Conservation (phyloP, 208 protist genomes). For the Wallacemonas sp. region DNA sequence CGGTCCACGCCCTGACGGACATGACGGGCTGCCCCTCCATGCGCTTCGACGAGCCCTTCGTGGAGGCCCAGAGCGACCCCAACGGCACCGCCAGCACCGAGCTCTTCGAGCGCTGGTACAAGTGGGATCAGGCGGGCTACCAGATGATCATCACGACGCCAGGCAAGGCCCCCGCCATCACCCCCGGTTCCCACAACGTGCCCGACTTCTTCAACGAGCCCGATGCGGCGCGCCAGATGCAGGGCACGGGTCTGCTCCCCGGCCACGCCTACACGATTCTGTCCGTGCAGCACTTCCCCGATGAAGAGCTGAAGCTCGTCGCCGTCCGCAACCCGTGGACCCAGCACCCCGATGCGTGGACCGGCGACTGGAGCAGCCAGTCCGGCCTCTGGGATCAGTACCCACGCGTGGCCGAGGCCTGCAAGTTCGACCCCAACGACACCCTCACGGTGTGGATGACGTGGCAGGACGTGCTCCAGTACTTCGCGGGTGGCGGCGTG, state of each 20-base stretch:
- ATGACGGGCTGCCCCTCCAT: slow-evolving; percentile 74
- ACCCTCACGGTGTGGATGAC: slow-evolving; percentile 66
- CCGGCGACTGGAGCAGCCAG: slow-evolving; percentile 40
- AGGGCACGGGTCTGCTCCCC: slow-evolving; percentile 63
- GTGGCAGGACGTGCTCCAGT: slow-evolving; percentile 63
- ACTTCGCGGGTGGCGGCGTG: slow-evolving; percentile 81
- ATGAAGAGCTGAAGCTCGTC: slow-evolving; percentile 50
- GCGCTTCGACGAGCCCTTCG: slow-evolving; percentile 74
- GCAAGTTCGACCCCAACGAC: slow-evolving; percentile 28
- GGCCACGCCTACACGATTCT: slow-evolving; percentile 81
- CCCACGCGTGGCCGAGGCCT: slow-evolving; percentile 33
- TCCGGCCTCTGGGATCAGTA: slow-evolving; percentile 48
- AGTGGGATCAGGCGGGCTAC: slow-evolving; percentile 47
- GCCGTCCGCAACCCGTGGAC: slow-evolving; percentile 74
- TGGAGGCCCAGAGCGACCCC: slow-evolving; percentile 27
- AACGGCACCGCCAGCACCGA: slow-evolving; percentile 22
- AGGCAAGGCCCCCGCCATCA: slow-evolving; percentile 73
- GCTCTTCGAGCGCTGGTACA: slow-evolving; percentile 42
- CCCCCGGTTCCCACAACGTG: slow-evolving; percentile 34
- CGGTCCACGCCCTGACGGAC: slow-evolving; percentile 85
- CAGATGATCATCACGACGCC: slow-evolving; percentile 72
- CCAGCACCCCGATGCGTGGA: slow-evolving; percentile 26
- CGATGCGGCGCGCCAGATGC: slow-evolving; percentile 43
- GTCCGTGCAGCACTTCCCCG: slow-evolving; percentile 40
- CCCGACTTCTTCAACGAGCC: slow-evolving; percentile 59